Evolutionary conservation across 345 rosid species (phyloP).

Genomic region (Raphanus raphanistrum): DNA sequence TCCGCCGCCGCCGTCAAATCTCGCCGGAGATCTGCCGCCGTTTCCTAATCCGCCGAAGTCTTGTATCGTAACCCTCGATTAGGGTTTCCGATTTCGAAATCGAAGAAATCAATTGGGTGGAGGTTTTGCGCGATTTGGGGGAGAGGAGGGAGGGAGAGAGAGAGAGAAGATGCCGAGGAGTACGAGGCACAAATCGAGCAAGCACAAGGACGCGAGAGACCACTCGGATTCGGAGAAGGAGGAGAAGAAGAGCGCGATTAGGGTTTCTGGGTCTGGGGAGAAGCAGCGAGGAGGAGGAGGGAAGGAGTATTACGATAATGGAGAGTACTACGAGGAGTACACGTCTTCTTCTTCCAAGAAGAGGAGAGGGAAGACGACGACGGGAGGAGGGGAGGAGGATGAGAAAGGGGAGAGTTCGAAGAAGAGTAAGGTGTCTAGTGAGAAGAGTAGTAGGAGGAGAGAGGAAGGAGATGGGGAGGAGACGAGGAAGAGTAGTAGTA

Average conservation of each 20-base stretch:
- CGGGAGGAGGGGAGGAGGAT: conserved; percentile 63
- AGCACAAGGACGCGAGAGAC: conserved; percentile 74
- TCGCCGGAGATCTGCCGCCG: conserved; percentile 27
- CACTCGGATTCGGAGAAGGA: conserved; percentile 91
- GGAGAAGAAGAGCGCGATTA: conserved; percentile 54
- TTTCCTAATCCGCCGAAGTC: neutral
- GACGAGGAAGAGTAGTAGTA: conserved; percentile 50
- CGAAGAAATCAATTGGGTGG: conserved; percentile 6
- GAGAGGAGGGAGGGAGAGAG: no score
- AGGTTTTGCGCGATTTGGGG: neutral
- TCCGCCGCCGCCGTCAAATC: conserved; percentile 18
- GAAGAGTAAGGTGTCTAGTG: conserved; percentile 61
- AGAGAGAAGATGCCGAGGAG: conserved; percentile 66
- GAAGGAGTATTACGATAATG: conserved; percentile 52
- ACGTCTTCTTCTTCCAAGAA: conserved; percentile 63
- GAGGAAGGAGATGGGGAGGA: conserved; percentile 59
- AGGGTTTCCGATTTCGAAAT: conserved; percentile 40
- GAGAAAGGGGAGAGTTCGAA: conserved; percentile 45
- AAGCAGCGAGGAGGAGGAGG: neutral
- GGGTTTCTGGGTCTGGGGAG: conserved; percentile 31
- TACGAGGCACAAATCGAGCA: conserved; percentile 95
- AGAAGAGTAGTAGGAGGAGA: conserved; percentile 59
- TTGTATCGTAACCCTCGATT: conserved; percentile 20
- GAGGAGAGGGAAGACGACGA: conserved; percentile 51
- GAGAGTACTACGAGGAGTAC: conserved; percentile 62